phyloP scores from a whole-genome alignment of 768 basidiomycete genomes.

The Lactarius sp. region DNA sequence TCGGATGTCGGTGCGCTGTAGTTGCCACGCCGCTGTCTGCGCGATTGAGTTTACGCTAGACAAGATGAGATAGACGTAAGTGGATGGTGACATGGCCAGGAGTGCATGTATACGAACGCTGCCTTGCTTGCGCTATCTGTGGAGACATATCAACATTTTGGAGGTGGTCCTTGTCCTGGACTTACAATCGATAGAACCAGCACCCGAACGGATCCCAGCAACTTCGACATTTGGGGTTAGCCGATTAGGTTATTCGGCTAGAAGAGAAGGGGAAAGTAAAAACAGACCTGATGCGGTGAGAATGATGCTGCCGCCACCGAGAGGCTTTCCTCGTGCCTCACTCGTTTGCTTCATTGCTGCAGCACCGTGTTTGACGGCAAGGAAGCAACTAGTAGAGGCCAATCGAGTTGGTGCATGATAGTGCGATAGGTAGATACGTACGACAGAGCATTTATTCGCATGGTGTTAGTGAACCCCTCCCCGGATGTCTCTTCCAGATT shows the following conservation, averaged over 20 bases:
- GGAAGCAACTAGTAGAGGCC: constrained; percentile 58
- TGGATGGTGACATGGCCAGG: constrained; percentile 5
- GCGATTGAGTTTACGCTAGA: constrained; percentile 83
- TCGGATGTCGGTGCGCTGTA: constrained; percentile 77
- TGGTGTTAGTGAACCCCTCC: constrained; percentile 66
- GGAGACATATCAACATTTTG: constrained; percentile 25
- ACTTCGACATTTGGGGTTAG: constrained; percentile 38
- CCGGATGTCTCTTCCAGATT: constrained; percentile 50
- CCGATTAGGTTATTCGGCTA: not conserved
- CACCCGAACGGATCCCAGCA: constrained; percentile 79
- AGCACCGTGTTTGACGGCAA: constrained; percentile 85
- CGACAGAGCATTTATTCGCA: constrained; percentile 75
- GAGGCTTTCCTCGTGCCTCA: constrained; percentile 60
- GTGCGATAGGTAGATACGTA: constrained; percentile 27
- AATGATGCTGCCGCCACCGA: constrained; percentile 77
- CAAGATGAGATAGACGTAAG: constrained; percentile 2
- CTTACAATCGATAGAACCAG: constrained; percentile 78
- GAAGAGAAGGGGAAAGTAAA: not conserved
- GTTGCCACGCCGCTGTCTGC: constrained; percentile 73
- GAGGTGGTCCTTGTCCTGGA: not conserved
- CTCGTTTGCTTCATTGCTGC: constrained; percentile 72
- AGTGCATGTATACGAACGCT: constrained; percentile 50
- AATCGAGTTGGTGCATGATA: constrained; percentile 1
- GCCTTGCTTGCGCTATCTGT: constrained; percentile 91
- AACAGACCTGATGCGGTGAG: constrained; percentile 75